These are phyloP conservation scores for Iodosphaeria phyllophila DNA, from an alignment of 2,329 filamentous ascomycete genomes.

Conservation along the genomic window DNA sequence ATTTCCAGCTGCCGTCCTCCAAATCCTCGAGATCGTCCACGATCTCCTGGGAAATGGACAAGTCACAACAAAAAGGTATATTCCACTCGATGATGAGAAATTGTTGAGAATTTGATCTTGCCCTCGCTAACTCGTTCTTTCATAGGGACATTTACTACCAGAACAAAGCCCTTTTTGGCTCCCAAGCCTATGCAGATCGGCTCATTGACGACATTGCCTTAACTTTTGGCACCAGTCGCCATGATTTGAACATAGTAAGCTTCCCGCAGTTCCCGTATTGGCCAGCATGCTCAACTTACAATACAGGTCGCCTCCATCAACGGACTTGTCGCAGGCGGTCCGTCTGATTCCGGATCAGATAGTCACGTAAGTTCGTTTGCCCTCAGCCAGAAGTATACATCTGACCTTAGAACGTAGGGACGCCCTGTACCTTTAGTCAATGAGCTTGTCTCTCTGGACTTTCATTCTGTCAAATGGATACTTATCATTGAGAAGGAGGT, in stretches of 20 bases:
- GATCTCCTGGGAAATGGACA: slow-evolving; percentile 35
- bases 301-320: slow-evolving; percentile 53
- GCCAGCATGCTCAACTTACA: not conserved
- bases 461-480: slow-evolving; percentile 39
- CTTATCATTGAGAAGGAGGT: slow-evolving; percentile 69
- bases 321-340: slow-evolving; percentile 42
- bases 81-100: slow-evolving; percentile 1
- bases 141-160: slow-evolving; percentile 68
- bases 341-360: slow-evolving; percentile 10
- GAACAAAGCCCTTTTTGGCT: slow-evolving; percentile 51
- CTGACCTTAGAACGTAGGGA: slow-evolving; percentile 24
- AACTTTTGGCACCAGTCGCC: slow-evolving; percentile 45
- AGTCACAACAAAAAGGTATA: slow-evolving; percentile 42
- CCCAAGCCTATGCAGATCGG: slow-evolving; percentile 48
- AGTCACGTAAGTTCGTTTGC: slow-evolving; percentile 12
- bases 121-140: slow-evolving; percentile 1
- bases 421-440: slow-evolving; percentile 36
- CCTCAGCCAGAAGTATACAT: not conserved
- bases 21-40: slow-evolving; percentile 39
- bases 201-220: slow-evolving; percentile 59
- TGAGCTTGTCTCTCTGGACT: slow-evolving; percentile 28
- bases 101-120: not conserved
- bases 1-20: slow-evolving; percentile 31
- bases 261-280: not conserved
- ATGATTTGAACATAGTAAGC: slow-evolving; percentile 51